These are phyloP conservation scores for Iodosphaeria phyllophila DNA, from an alignment of 2,329 filamentous ascomycete species.

Conservation along the genomic window DNA sequence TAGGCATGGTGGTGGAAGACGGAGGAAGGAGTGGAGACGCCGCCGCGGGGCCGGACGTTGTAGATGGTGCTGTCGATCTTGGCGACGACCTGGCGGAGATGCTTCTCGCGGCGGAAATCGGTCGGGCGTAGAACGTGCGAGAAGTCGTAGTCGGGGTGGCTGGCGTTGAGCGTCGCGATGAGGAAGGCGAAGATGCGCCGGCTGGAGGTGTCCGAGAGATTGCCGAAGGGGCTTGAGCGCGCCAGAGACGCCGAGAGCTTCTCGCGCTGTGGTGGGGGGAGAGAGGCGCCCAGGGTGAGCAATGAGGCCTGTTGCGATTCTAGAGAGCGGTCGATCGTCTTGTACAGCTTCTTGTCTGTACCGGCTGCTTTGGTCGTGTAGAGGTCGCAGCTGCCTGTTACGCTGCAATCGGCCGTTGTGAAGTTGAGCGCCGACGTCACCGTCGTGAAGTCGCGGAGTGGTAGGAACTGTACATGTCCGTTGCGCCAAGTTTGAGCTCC, in stretches of 20 bases:
- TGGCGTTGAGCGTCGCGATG: constrained; percentile 91
- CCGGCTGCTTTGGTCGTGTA: constrained; percentile 96
- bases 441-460: constrained; percentile 76
- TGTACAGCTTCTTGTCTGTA: constrained; percentile 92
- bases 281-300: constrained; percentile 66
- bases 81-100: constrained; percentile 64
- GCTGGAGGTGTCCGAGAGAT: constrained; percentile 71
- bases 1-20: too few species aligned
- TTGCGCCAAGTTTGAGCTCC: too few species aligned
- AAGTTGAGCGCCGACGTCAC: constrained; percentile 90
- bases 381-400: constrained; percentile 84
- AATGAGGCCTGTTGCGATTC: constrained; percentile 83
- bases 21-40: constrained; percentile 16
- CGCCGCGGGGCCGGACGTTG: constrained; percentile 51
- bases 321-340: constrained; percentile 79
- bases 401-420: constrained; percentile 79
- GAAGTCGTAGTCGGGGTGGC: constrained; percentile 93
- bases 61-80: constrained; percentile 74
- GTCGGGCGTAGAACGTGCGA: constrained; percentile 75
- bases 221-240: constrained; percentile 79
- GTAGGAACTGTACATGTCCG: constrained; percentile 51
- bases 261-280: constrained; percentile 66
- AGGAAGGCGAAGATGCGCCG: constrained; percentile 88
- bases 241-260: constrained; percentile 51
- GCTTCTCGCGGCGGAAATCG: constrained; percentile 77